Evolutionary conservation across 352 stramenopile genomes (phyloP), one percentile per base, ranked within the genome.

Genomic region (Pythium folliculosum): DNA sequence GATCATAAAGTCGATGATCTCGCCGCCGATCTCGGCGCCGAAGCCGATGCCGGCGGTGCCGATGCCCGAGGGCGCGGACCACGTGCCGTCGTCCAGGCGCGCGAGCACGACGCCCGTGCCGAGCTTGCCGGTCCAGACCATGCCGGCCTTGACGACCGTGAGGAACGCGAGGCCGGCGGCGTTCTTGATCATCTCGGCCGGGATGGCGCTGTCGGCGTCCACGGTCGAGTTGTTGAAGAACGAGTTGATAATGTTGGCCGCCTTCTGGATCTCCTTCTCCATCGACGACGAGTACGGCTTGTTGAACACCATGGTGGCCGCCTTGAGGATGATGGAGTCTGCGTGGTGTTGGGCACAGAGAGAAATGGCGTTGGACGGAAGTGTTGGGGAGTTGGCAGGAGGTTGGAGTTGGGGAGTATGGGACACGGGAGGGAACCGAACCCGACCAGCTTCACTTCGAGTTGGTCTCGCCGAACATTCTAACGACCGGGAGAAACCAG

Each of bases 1-100:
- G 71, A 96, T 96, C 82, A 96, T 92, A 52, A 95, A 96, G 50
- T 96, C 87, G 65, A 94, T 82, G 69, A 96, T 89, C 61, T 96
- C 88, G 16, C 86, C 88, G 47, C 88, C 88, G 48, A 94, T 90
- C 63, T 95, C 85, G 4, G 85, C 85, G 53, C 86, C 86, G 66
- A 95, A 93, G 67, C 88, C 88, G 22, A 96, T 60, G 30, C 88
- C 87, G 23, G 84, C 86, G 2, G 86, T 94, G 48, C 85, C 87
- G 59, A 96, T 94, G 30, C 82, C 86, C 30, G 86, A 95, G 1
- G 88, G 88, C 21, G 88, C 77, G 38, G 86, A 95, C 88, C 88
- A 96, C 5, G 81, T 84, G 23, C 88, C 88, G 67, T 95, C 84
- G 17, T 90, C 77, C n/a, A 96, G 78, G 0, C 83, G 79, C 25